Base-by-base conservation (phyloP, 495 filamentous ascomycete species). In the Durotheca rogersii region DNA sequence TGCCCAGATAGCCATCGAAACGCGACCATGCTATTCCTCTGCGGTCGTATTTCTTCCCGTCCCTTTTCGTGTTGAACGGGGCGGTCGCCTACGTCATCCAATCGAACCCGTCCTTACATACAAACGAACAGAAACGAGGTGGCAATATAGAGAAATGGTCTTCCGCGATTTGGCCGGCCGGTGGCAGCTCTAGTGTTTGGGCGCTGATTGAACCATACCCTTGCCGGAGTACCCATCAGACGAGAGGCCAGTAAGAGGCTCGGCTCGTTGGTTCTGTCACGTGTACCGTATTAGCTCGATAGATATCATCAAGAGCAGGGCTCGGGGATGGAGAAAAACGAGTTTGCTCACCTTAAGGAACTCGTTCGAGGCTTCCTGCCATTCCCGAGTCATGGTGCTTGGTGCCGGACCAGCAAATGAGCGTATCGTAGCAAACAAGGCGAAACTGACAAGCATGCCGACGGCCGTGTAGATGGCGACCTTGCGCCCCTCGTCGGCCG, bases 311-410 rank as follows among this genome's bases (percentile, higher is more conserved):
- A 3, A 9, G 21, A 20, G 19, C 1, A n/a, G 36, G 21, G 7
- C 31, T 20, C 11, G 6, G 32, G 17, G 20, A 5, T 6, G 12
- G 0, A 1, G 12, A 20, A 15, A 1, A 12, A 31, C 14, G 32
- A 32, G 37, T 5, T 7, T 21, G 56, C 69, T 57, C 59, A 94
- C 92, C 81, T 81, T 87, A 64, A 96, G 77, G 70, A 86, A 94
- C 75, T 95, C 93, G 71, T 97, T 92, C 51, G 82, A 79, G 46
- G 83, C 85, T 77, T 95, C 89, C 76, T 97, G 87, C 75, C 81
- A 97, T 74, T 98, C 93, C 79, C 87, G 87, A 72, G 74, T 91
- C 89, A 98, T 92, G 59, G 93, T 96, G 70, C 72, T 75, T 41
- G 93, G 93, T 39, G 80, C 55, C 27, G 80, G 76, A 65, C 82